phyloP scores from a whole-genome alignment of 495 filamentous ascomycete species.

The Penicillium soppii region DNA sequence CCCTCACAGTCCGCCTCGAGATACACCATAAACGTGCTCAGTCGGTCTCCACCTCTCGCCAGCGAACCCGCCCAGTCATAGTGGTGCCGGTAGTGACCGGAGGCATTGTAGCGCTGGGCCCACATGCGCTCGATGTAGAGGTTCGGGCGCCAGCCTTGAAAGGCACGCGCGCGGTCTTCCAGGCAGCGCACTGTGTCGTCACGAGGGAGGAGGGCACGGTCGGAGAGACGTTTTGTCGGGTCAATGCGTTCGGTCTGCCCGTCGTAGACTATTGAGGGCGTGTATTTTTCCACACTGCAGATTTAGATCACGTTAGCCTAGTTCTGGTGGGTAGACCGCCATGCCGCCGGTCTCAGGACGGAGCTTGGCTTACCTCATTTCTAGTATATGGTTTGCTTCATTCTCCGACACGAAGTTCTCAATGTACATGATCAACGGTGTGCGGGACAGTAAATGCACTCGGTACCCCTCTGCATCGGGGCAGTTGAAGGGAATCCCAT shows the following conservation, averaged over 20 bases:
- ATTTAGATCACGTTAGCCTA: not conserved
- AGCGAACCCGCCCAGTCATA: constrained; percentile 56
- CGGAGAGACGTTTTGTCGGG: constrained; percentile 51
- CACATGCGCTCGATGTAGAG: constrained; percentile 62
- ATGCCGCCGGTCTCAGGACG: not conserved
- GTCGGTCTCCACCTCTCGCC: constrained; percentile 41
- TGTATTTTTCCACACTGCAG: constrained; percentile 48
- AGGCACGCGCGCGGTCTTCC: constrained; percentile 63
- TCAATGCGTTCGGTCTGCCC: constrained; percentile 44
- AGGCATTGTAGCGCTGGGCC: constrained; percentile 58
- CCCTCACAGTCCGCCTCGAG: constrained; percentile 56
- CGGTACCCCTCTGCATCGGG: constrained; percentile 30
- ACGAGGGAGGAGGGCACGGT: constrained; percentile 57
- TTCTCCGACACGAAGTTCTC: constrained; percentile 49
- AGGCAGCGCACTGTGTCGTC: constrained; percentile 65
- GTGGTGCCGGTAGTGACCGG: constrained; percentile 59
- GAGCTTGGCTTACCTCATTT: constrained; percentile 41
- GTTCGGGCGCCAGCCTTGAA: constrained; percentile 65
- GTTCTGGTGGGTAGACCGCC: not conserved
- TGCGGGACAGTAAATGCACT: constrained; percentile 45
- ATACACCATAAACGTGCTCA: constrained; percentile 65
- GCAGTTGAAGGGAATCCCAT: constrained; percentile 28
- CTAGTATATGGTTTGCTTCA: constrained; percentile 51
- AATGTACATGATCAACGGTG: constrained; percentile 58
- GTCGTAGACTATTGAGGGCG: constrained; percentile 55